phyloP scores from a whole-genome alignment of 2,329 filamentous ascomycete species.

The Colletotrichum cuscutae region DNA sequence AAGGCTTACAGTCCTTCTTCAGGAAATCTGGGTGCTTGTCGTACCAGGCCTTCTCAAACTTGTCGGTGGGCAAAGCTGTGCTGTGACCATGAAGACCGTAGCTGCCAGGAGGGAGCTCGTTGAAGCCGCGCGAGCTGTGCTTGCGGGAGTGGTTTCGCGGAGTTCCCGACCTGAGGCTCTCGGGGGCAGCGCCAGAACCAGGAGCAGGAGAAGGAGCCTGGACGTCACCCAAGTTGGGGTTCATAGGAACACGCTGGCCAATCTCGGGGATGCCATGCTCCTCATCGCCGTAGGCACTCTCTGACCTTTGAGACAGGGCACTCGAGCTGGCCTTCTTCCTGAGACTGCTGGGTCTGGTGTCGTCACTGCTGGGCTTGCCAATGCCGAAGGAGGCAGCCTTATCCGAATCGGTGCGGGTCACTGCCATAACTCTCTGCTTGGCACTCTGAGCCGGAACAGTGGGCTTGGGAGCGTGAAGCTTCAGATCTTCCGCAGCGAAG shows the following conservation, averaged over 20 bases:
- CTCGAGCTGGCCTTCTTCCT: constrained; percentile 72
- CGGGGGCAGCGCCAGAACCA: constrained; percentile 46
- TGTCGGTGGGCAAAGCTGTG: constrained; percentile 73
- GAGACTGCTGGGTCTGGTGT: constrained; percentile 51
- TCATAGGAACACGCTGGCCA: constrained; percentile 92
- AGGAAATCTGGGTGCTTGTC: constrained; percentile 87
- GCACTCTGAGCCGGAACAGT: constrained; percentile 84
- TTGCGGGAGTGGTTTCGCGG: constrained; percentile 73
- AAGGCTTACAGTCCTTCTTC: constrained; percentile 75
- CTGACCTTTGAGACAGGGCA: constrained; percentile 58
- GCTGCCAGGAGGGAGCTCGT: constrained; percentile 81
- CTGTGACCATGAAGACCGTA: constrained; percentile 90
- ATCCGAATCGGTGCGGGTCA: constrained; percentile 92
- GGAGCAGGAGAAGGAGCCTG: constrained; percentile 90
- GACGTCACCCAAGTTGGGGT: constrained; percentile 90
- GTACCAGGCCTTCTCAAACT: constrained; percentile 91
- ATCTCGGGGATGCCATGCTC: constrained; percentile 94
- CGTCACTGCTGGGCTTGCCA: constrained; percentile 72
- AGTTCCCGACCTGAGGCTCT: constrained; percentile 47
- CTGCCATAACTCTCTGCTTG: constrained; percentile 82
- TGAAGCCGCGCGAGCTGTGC: constrained; percentile 76
- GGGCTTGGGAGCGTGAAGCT: constrained; percentile 89
- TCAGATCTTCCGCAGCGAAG: constrained; percentile 81
- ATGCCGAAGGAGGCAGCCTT: constrained; percentile 87
- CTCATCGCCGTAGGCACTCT: constrained; percentile 60